phyloP scores from a whole-genome alignment of 176 grass and related monocot species.

The Triticum aestivum region DNA sequence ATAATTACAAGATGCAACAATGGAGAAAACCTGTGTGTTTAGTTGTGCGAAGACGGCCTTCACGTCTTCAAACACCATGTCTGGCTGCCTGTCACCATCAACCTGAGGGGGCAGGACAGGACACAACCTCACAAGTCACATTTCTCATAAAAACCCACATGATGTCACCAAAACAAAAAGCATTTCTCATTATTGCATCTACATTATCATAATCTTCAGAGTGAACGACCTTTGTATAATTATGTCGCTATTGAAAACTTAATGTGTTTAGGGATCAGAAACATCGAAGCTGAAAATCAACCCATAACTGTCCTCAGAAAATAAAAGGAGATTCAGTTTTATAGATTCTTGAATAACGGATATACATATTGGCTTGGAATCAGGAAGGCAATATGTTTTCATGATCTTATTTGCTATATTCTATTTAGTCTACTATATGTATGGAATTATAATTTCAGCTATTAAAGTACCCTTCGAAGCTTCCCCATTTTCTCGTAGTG shows the following conservation, averaged over 20 bases:
- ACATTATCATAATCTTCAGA: neutral
- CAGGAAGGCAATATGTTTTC: neutral
- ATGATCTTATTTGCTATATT: neutral
- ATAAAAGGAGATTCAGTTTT: too few species aligned
- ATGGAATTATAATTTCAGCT: neutral
- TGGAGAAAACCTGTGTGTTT: conserved; percentile 24
- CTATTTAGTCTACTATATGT: neutral
- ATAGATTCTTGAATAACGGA: too few species aligned
- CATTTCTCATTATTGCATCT: neutral
- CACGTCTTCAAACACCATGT: conserved; percentile 57
- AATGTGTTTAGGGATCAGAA: too few species aligned
- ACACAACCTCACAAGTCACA: neutral
- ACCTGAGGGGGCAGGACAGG: conserved; percentile 25
- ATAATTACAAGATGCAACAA: neutral
- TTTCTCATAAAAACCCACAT: neutral
- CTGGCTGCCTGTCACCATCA: conserved; percentile 41
- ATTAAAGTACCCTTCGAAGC: conserved; percentile 41
- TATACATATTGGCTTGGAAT: too few species aligned
- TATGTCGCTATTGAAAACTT: neutral
- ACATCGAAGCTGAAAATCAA: too few species aligned
- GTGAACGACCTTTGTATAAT: neutral
- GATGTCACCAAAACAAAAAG: neutral
- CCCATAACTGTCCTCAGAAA: too few species aligned
- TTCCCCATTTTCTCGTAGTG: conserved; percentile 48
- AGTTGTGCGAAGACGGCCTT: conserved; percentile 42